Base-by-base conservation (phyloP, 2,329 filamentous ascomycete species). In the Fusarium mundagurra region DNA sequence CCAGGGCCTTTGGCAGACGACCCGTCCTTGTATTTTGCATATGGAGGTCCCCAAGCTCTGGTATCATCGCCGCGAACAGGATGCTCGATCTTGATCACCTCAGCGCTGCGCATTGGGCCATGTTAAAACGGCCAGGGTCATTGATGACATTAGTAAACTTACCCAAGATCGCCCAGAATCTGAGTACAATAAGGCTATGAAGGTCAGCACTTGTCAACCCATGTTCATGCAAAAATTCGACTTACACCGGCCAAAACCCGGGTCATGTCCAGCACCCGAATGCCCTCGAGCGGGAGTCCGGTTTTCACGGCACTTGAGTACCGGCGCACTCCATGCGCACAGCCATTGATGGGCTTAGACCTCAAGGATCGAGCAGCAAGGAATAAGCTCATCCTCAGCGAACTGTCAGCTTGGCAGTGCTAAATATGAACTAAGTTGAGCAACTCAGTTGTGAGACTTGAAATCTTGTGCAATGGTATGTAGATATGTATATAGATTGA, bases 21-120 rank as follows among this genome's bases (percentile, higher is more conserved):
- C 8, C 86, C 89, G 38, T 90, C 81, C 71, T 88, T 89, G 81
- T 97, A 97, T 59, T 90, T 86, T 13, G 96, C 96, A 82, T 96
- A 99, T 3, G 96, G 96, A 31, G 96, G 96, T 0, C 96, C 96
- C 96, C 96, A 99, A 58, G 95, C 95, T 78, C 96, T 88, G 16
- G 96, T 99, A 81, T 99, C 96, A 81, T 99, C 96, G 43, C 94
- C 96, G 65, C 94, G 89, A 10, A 91, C 91, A 8, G 96, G 96
- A 83, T 99, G 96, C 83, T 99, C 96, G 71, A 99, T 90, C 84
- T 99, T 99, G 84, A 99, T 98, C 38, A 99, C 92, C 82, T 99
- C 96, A 75, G 96, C 96, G 73, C 95, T 97, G 61, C 41, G 57
- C 17, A 41, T 55, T 69, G 34, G 48, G 48, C 29, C 54, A 67